Conservation (phyloP, 768 basidiomycete genomes). For the Leccinum subtestaceum region DNA sequence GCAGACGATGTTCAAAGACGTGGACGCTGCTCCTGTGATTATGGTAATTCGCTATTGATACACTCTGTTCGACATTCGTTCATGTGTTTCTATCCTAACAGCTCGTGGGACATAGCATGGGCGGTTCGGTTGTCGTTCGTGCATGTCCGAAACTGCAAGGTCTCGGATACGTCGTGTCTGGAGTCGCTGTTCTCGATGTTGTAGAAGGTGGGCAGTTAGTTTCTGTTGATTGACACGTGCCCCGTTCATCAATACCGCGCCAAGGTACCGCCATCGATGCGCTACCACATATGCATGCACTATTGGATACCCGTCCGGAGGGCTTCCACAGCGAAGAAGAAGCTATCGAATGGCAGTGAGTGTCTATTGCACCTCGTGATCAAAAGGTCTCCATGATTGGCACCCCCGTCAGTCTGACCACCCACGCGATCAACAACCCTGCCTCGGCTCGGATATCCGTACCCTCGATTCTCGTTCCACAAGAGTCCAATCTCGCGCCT, state of each 20-base stretch:
- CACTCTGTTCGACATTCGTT: neutral
- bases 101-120: slow-evolving; percentile 96
- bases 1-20: slow-evolving; percentile 65
- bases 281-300: slow-evolving; percentile 85
- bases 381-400: neutral
- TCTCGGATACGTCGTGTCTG: slow-evolving; percentile 66
- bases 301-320: slow-evolving; percentile 82
- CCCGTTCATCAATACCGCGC: neutral
- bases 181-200: slow-evolving; percentile 81
- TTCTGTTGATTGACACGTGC: neutral
- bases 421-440: slow-evolving; percentile 78
- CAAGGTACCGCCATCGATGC: slow-evolving; percentile 91
- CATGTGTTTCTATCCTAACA: slow-evolving; percentile 25
- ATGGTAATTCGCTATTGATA: slow-evolving; percentile 44
- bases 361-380: slow-evolving; percentile 8
- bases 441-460: slow-evolving; percentile 87
- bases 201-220: slow-evolving; percentile 66
- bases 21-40: slow-evolving; percentile 61
- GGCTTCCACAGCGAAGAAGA: slow-evolving; percentile 82
- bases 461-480: slow-evolving; percentile 66
- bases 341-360: slow-evolving; percentile 96
- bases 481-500: slow-evolving; percentile 35
- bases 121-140: slow-evolving; percentile 83
- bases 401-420: slow-evolving; percentile 54
- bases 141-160: slow-evolving; percentile 66